Base-by-base conservation (phyloP, 495 filamentous ascomycete species). In the Astrocystis sublimbata region DNA sequence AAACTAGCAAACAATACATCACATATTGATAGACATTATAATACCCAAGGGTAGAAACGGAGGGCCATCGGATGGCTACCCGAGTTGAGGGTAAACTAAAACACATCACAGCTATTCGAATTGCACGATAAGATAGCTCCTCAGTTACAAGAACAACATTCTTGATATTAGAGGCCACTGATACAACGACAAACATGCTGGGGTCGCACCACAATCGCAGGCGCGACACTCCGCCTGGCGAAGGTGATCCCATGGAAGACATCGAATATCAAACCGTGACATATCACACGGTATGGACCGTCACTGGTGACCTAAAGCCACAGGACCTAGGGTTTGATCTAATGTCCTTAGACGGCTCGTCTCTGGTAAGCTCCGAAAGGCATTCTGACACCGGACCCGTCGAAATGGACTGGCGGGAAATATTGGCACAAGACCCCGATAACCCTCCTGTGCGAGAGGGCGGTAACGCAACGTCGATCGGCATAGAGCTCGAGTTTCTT, bases 401-500 rank as follows among this genome's bases (percentile, higher is more conserved):
- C n/a, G 13, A 30, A n/a, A 3, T 6, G 13, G 46, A 26, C 15
- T 49, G 46, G 46, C 2, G 30, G 17, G 24, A 30, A 30, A 12
- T 41, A 19, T 6, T 35, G 21, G 40, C 40, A 40, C 41, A 26
- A 21, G 24, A 45, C 26, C 4, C 12, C 41, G 40, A 46, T 40
- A 38, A 45, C 15, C 26, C 36, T 1, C 45, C 46, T 1, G 35
- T 38, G 9, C 15, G 13, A 9, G 23, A n/a, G 4, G 26, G n/a
- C 2, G 15, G 1, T n/a, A 57, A 61, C 15, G 61, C 55, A 33
- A 68, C 62, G 5, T 65, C 65, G 0, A 42, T 70, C 1, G 68
- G 68, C 15, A 49, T 70, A 9, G 65, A 68, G 45, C 53, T 70
- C 31, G 62, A 68, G 35, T 63, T 70, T 13, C 6, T 58, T 2